A percentile compares a stretch with the other conserved stretches of the same genome.
Evolutionary conservation across 78 protist species (phyloP).

Genomic region (Monosiga brevicollis): DNA sequence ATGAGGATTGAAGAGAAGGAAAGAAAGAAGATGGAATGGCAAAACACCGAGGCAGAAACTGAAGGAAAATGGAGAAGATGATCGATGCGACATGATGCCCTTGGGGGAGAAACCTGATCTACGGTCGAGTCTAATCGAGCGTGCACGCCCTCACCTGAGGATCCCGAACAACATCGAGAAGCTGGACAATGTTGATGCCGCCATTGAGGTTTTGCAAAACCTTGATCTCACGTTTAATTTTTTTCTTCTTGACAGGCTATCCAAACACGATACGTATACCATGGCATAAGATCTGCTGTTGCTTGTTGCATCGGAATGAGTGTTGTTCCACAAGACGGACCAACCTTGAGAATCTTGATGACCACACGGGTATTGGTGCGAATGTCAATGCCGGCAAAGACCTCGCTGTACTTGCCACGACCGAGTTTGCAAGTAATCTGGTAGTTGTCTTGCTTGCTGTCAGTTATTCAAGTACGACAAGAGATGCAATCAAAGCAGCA

Average conservation of each 20-base stretch:
- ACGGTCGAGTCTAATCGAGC: neutral
- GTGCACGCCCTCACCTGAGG: slow-evolving; percentile 24
- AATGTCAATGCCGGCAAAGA: slow-evolving; percentile 89
- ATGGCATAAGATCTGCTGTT: too few relatives aligned
- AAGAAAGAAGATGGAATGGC: neutral
- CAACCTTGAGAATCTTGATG: slow-evolving; percentile 52
- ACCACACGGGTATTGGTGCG: slow-evolving; percentile 47
- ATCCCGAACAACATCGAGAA: slow-evolving; percentile 94
- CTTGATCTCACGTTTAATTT: slow-evolving; percentile 95
- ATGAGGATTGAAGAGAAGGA: neutral
- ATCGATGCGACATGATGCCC: too few relatives aligned
- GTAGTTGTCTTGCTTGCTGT: slow-evolving; percentile 77
- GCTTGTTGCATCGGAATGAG: too few relatives aligned
- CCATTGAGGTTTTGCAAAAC: slow-evolving; percentile 91
- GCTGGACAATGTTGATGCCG: slow-evolving; percentile 89
- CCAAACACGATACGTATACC: too few relatives aligned
- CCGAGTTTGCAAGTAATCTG: slow-evolving; percentile 93
- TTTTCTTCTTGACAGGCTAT: slow-evolving; percentile 59
- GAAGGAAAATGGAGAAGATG: neutral
- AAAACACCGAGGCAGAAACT: neutral
- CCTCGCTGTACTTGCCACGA: slow-evolving; percentile 99
- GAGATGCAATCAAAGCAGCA: neutral
- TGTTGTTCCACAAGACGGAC: too few relatives aligned
- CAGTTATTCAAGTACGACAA: neutral
- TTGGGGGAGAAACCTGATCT: too few relatives aligned